These are phyloP conservation scores for Coniosporium apollinis DNA, from an alignment of 495 filamentous ascomycete species.

Conservation along the genomic window DNA sequence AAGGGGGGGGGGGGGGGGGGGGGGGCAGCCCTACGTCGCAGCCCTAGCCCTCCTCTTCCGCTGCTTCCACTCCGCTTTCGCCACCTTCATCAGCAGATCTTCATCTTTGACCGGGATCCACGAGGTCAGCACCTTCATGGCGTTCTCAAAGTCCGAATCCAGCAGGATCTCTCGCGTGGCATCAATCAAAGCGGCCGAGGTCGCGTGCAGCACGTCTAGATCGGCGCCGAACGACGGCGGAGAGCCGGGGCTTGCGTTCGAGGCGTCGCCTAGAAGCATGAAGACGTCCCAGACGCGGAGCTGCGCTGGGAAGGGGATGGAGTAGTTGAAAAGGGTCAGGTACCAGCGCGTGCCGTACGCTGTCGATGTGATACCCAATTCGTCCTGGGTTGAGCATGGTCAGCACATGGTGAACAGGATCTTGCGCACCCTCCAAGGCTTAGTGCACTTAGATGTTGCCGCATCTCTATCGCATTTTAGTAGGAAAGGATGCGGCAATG, in stretches of 20 bases:
- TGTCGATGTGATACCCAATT: slow-evolving; percentile 68
- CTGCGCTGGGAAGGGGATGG: slow-evolving; percentile 88
- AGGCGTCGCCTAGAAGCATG: slow-evolving; percentile 77
- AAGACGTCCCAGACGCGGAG: slow-evolving; percentile 99
- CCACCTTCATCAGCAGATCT: slow-evolving; percentile 85
- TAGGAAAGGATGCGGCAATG: too few relatives aligned
- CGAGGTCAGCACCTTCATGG: slow-evolving; percentile 92
- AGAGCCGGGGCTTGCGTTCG: slow-evolving; percentile 10
- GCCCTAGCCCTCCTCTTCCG: slow-evolving; percentile 32
- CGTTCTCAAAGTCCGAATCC: slow-evolving; percentile 91
- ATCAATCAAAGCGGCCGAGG: slow-evolving; percentile 79
- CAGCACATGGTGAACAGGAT: too few relatives aligned
- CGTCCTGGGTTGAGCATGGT: slow-evolving; percentile 49
- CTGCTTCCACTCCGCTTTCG: slow-evolving; percentile 79
- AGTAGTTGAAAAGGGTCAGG: slow-evolving; percentile 93
- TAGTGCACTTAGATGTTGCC: too few relatives aligned
- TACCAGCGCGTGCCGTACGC: slow-evolving; percentile 96
- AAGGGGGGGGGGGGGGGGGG: too few relatives aligned
- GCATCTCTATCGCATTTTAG: too few relatives aligned
- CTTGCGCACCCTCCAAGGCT: too few relatives aligned
- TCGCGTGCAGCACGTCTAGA: slow-evolving; percentile 81
- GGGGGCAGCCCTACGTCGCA: too few relatives aligned
- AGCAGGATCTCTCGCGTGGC: slow-evolving; percentile 81
- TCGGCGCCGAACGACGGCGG: slow-evolving; percentile 23
- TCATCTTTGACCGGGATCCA: slow-evolving; percentile 94